Evolutionary conservation across 1,284 basidiomycete genomes (phyloP), one percentile per base, ranked within the genome.

Genomic region (Sanghuangporus weigelae): DNA sequence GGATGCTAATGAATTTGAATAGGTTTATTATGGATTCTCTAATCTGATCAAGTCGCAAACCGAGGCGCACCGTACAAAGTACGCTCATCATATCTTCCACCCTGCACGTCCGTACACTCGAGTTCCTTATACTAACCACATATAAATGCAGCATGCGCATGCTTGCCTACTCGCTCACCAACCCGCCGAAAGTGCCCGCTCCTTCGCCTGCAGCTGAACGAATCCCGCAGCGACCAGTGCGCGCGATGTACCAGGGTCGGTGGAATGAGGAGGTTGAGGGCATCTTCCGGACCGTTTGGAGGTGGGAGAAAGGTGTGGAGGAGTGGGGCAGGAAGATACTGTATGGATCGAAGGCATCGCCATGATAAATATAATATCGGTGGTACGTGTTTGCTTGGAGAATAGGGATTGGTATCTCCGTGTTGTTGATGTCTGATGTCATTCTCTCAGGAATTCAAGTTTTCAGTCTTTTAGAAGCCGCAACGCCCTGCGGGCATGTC

Each of bases 11-110:
- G 50, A 35, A 26, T 16, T 51, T 7, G 26, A 11, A 3, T 26
- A 66, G 64, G 61, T 66, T 4, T 66, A 66, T 53, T 66, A 66
- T 63, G 64, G 54, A 23, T 66, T 66, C 46, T 66, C 64, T 16
- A 63, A 63, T 26, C 38, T 66, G 58, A 66, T 66, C 35, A 57
- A 63, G 50, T 44, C 61, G 11, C 60, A 59, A 53, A 63, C 62
- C 35, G 62, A 63, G 8, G 16, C 39, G 16, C 62, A 58, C 38
- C 62, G 62, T 23, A 49, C 55, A n/a, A 35, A 63, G 62, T 63
- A 16, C 50, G 62, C 23, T 51, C 50, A 10, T 51, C 11, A 8
- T 23, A 11, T 8, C 14, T 3, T 50, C 23, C 1, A 23, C 26
- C 50, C 42, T 19, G 42, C 3, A 12, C 14, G 4, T 44, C 19